Conservation (phyloP, 148 eudicot genomes). For the Nepenthes gracilis region DNA sequence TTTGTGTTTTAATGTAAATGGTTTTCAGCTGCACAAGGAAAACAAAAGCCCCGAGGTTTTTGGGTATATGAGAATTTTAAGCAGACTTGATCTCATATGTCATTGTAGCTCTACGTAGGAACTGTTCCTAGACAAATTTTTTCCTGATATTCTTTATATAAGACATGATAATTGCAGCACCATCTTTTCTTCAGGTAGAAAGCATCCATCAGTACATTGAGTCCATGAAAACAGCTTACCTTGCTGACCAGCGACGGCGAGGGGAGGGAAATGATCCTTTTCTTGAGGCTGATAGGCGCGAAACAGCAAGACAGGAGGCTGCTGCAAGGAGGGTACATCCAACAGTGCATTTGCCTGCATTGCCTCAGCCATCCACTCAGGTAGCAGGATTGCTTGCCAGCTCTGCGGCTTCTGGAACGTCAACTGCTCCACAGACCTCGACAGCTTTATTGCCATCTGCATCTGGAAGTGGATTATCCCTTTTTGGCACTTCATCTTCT, state of each 20-base stretch:
- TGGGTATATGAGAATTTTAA: no score
- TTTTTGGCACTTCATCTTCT: slow-evolving; percentile 39
- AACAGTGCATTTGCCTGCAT: slow-evolving; percentile 65
- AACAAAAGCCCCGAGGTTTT: neutral
- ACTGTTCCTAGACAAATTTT: no score
- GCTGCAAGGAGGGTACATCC: slow-evolving; percentile 91
- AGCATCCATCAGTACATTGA: slow-evolving; percentile 97
- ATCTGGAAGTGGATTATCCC: slow-evolving; percentile 35
- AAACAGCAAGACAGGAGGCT: slow-evolving; percentile 85
- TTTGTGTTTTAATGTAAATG: neutral
- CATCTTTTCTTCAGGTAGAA: slow-evolving; percentile 46
- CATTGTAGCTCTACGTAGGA: no score
- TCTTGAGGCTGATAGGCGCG: slow-evolving; percentile 92
- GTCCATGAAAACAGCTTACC: slow-evolving; percentile 94
- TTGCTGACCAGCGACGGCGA: slow-evolving; percentile 74
- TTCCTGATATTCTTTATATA: no score
- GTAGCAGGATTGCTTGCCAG: slow-evolving; percentile 56
- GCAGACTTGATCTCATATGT: no score
- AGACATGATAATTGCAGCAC: no score
- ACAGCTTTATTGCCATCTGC: slow-evolving; percentile 34
- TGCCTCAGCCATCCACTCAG: slow-evolving; percentile 69
- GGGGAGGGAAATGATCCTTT: slow-evolving; percentile 85
- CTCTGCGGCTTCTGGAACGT: slow-evolving; percentile 41
- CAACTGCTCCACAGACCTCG: slow-evolving; percentile 36
- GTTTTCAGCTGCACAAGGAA: neutral